Evolutionary conservation across 1,284 basidiomycete species (phyloP).

Genomic region (Trichosporon asahii): DNA sequence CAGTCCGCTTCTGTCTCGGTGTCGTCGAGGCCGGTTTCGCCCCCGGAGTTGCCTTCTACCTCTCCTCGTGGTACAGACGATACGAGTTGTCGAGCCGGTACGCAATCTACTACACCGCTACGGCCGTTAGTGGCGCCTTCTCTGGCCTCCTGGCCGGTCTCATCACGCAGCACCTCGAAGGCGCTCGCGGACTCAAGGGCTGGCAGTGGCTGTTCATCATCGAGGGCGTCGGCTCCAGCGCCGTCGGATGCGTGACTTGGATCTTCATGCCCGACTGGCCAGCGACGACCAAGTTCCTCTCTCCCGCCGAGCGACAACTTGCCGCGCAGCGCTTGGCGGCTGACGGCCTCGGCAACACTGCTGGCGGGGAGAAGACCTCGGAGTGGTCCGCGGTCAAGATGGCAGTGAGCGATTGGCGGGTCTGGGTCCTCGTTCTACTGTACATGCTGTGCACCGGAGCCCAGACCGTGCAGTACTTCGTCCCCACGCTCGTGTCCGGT

Average conservation of each 20-base stretch:
- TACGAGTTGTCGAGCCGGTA: constrained; percentile 25
- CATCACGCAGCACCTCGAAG: constrained; percentile 47
- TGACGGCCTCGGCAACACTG: constrained; percentile 49
- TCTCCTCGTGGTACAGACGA: constrained; percentile 27
- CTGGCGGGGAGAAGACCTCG: constrained; percentile 36
- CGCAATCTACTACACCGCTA: constrained; percentile 50
- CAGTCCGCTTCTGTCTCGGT: constrained; percentile 37
- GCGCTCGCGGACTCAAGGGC: constrained; percentile 42
- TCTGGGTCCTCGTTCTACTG: constrained; percentile 50
- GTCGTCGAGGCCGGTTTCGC: constrained; percentile 44
- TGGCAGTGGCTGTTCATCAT: constrained; percentile 52
- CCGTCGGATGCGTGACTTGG: constrained; percentile 38
- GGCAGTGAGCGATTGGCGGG: constrained; percentile 39
- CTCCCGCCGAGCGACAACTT: constrained; percentile 51
- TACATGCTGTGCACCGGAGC: constrained; percentile 53
- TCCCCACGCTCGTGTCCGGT: constrained; percentile 50
- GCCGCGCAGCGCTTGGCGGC: constrained; percentile 52
- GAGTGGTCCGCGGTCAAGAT: constrained; percentile 51
- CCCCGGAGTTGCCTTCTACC: constrained; percentile 37
- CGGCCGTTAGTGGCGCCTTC: constrained; percentile 51
- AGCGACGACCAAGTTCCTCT: constrained; percentile 52
- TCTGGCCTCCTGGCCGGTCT: constrained; percentile 52
- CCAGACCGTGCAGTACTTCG: constrained; percentile 56
- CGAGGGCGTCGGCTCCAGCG: constrained; percentile 44
- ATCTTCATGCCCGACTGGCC: constrained; percentile 50